phyloP scores from a whole-genome alignment of 148 eudicot genomes.

The Arbutus unedo region DNA sequence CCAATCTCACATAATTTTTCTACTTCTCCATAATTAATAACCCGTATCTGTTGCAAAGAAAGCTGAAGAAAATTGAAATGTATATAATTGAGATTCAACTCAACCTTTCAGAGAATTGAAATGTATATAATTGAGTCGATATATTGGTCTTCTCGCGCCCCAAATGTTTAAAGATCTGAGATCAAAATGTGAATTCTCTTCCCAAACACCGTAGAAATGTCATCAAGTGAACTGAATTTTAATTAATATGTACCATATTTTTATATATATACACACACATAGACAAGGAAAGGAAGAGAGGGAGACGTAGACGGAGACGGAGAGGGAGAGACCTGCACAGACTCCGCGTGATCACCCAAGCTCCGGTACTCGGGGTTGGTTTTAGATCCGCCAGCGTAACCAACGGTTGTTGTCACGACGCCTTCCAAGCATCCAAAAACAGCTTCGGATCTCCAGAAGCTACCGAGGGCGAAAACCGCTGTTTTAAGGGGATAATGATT shows the following conservation, averaged over 20 bases:
- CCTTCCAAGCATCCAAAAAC: conserved; percentile 88
- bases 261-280: background rate
- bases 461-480: conserved; percentile 87
- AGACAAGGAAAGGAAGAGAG: background rate
- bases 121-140: background rate
- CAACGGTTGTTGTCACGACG: conserved; percentile 73
- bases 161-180: background rate
- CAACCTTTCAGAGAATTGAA: conserved; percentile 2
- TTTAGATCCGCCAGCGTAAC: conserved; percentile 85
- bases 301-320: no score
- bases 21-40: no score
- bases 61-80: background rate
- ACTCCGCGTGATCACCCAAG: conserved; percentile 86
- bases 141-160: background rate
- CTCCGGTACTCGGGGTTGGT: conserved; percentile 76
- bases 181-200: background rate
- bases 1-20: background rate
- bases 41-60: background rate
- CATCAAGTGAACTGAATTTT: background rate
- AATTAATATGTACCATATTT: background rate
- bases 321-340: conserved; percentile 52
- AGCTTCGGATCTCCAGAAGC: conserved; percentile 97
- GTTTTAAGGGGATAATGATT: conserved; percentile 38
- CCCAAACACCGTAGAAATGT: background rate
- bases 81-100: background rate